A percentile compares a stretch with the other conserved stretches of the same genome.
phyloP scores from a whole-genome alignment of 2,329 filamentous ascomycete genomes.

The Colletotrichum spaethianum region DNA sequence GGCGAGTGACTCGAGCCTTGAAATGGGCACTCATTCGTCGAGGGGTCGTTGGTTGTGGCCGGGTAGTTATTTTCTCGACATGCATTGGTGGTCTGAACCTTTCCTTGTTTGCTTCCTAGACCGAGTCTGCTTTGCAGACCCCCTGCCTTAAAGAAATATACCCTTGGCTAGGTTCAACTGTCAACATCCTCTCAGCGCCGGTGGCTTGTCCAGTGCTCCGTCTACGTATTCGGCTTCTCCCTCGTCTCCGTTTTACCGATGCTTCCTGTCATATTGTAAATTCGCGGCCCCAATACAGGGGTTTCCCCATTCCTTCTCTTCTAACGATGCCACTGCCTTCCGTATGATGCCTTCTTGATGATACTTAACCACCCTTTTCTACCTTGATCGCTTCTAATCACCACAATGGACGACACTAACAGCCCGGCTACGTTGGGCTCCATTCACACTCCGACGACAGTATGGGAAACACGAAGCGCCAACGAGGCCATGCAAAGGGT shows the following conservation, averaged over 20 bases:
- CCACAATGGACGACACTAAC: neutral
- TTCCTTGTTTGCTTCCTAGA: neutral
- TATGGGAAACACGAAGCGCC: constrained; percentile 25
- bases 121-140: neutral
- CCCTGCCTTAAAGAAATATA: neutral
- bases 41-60: neutral
- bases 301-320: neutral
- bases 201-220: neutral
- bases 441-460: constrained; percentile 12
- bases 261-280: neutral
- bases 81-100: neutral
- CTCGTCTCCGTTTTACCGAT: neutral
- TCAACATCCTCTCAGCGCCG: neutral
- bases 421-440: neutral
- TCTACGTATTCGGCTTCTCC: neutral
- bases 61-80: neutral
- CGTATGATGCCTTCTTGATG: neutral
- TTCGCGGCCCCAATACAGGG: neutral
- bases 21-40: neutral
- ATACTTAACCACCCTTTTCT: neutral
- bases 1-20: neutral
- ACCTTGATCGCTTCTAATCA: neutral
- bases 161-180: neutral
- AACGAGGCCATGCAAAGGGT: constrained; percentile 26
- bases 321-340: neutral